These are phyloP conservation scores for Pseudogymnoascus sp. DNA, from an alignment of 2,329 filamentous ascomycete species.

Conservation along the genomic window DNA sequence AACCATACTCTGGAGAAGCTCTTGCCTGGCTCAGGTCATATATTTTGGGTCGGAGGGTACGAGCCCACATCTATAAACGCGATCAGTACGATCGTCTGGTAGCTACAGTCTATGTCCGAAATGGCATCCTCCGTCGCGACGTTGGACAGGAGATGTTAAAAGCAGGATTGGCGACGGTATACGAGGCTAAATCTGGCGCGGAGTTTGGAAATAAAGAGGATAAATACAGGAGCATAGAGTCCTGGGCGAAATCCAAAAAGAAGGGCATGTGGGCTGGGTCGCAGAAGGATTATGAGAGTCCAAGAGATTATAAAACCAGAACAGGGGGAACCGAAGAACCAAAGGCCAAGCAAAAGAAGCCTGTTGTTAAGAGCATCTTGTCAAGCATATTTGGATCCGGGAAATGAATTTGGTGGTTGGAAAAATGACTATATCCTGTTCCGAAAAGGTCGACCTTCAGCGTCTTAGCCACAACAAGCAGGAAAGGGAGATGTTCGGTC, in stretches of 20 bases:
- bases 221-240: conserved; percentile 60
- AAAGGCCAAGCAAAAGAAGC: conserved; percentile 29
- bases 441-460: neutral
- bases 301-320: conserved; percentile 74
- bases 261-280: conserved; percentile 70
- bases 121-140: conserved; percentile 60
- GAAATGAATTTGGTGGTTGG: neutral
- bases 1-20: conserved; percentile 77
- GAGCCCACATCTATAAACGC: conserved; percentile 71
- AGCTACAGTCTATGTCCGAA: conserved; percentile 71
- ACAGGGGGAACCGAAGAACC: conserved; percentile 29
- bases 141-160: conserved; percentile 87
- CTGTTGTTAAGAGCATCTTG: conserved; percentile 17
- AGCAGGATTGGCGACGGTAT: conserved; percentile 77
- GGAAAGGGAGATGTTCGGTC: neutral
- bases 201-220: conserved; percentile 73
- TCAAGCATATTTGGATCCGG: neutral
- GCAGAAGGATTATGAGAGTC: conserved; percentile 64
- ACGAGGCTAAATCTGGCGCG: conserved; percentile 82
- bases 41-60: conserved; percentile 64
- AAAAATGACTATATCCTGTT: neutral
- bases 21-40: conserved; percentile 71
- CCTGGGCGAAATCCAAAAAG: conserved; percentile 55
- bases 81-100: conserved; percentile 94
- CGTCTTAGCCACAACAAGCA: neutral